Evolutionary conservation across 169 alveolate genomes (phyloP), one percentile per base, ranked within the genome.

Genomic region (Hepatocystis sp.): DNA sequence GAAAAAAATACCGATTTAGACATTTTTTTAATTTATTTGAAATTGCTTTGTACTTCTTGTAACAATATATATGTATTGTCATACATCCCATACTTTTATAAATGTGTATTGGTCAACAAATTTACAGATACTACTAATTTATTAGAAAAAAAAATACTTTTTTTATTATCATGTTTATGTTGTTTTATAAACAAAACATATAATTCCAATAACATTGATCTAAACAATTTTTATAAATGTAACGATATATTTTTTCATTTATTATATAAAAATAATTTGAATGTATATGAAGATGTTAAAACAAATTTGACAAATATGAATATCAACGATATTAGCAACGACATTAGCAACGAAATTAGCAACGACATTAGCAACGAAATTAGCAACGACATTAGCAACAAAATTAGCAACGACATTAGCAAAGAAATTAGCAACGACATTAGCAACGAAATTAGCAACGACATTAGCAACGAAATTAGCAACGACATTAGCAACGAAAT

Each of bases 241-340:
- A 61, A 49, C 32, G 21, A 51, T 23, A 51, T 39, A 44, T 78
- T 78, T 32, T 10, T 78, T 11, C 5, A 40, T 8, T 47, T 39
- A 21, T 51, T 78, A 19, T 66, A 66, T 8, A 27, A 49, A 46
- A 46, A 32, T 78, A 78, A 60, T n/a, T 52, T 30, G 11, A 19
- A 78, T 63, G 34, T 78, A 46, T 63, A 78, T 78, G 84, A 34
- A 46, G 47, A 78, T 61, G 47, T 78, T 46, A 51, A 52, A 21
- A 36, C 32, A 21, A 49, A 49, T 46, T 49, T 78, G 28, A 1
- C 19, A 51, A 61, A 49, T 27, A 32, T 78, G 42, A 60, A 42
- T 15, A 10, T 34, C 15, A 63, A 23, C 13, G 44, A 78, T 25
- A 60, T 78, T 19, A 44, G 13, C 28, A 60, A 60, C 13, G n/a